Evolutionary conservation across 75 land plant genomes (phyloP), one percentile per base, ranked within the genome.

Genomic region (Adiantum capillusveneris): DNA sequence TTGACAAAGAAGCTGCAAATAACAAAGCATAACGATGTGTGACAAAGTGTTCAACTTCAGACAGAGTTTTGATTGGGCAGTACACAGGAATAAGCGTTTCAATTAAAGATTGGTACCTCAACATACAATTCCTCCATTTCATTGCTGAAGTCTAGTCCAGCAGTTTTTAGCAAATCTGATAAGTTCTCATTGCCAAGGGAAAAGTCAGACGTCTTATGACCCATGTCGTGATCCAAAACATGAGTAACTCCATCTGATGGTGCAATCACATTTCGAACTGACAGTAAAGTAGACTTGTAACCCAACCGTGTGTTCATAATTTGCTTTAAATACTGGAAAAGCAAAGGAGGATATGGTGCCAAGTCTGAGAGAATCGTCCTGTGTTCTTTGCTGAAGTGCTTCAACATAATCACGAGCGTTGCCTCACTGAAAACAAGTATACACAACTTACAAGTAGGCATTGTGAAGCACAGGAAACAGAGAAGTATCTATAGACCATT

Each of bases 291-390:
- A 9, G 72, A 41, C 18, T 73, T 73, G 30, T 59, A 67, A 21
- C 88, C 84, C 66, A 78, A 58, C 41, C 81, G 80, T 56, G 76
- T 84, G 44, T 90, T 84, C 53, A 95, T 69, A 22, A 79, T 68
- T 3, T 93, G 85, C 60, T 90, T 95, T 42, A 95, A 56, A 64
- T 83, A 90, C n/a, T 81, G 68, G 65, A 95, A 95, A 37, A 86
- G 80, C 53, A 84, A 75, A 52, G 69, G 55, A 36, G 96, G 92
- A 62, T 77, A 71, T 41, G 75, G 50, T 27, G 55, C 62, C 19
- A 95, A 77, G 48, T 67, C 65, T 43, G 82, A 67, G 0, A 90
- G 53, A 20, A 95, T 77, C 18, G 75, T 58, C 58, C 75, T 57
- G 57, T 39, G 69, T 24, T 90, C 77, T 18, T 64, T 58, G 62